These are phyloP conservation scores for Pyricularia grisea DNA, from an alignment of 2,329 filamentous ascomycete species.

Conservation along the genomic window DNA sequence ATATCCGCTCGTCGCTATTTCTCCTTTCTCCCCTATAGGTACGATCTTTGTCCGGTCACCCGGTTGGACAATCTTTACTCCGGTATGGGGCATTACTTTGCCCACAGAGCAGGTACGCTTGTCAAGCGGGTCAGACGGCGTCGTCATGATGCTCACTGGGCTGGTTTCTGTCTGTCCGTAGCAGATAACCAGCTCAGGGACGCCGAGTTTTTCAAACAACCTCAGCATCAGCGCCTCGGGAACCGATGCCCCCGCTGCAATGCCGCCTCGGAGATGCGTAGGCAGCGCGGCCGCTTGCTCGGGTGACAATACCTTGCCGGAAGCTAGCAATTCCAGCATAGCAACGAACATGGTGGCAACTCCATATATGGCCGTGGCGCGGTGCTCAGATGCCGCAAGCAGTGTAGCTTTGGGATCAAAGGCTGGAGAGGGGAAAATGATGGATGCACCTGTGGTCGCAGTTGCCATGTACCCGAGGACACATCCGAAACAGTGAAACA, in stretches of 20 bases:
- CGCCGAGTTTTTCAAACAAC: constrained; percentile 63
- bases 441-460: constrained; percentile 66
- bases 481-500: constrained; percentile 87
- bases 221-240: constrained; percentile 72
- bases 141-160: constrained; percentile 73
- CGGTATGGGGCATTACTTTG: constrained; percentile 71
- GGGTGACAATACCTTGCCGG: constrained; percentile 17
- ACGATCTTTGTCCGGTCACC: constrained; percentile 48
- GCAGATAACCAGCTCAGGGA: constrained; percentile 81
- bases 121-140: constrained; percentile 62
- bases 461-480: constrained; percentile 96
- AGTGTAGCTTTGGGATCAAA: constrained; percentile 74
- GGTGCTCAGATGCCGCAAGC: constrained; percentile 39
- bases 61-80: constrained; percentile 65
- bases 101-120: constrained; percentile 73
- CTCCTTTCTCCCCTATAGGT: constrained; percentile 59
- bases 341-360: constrained; percentile 94
- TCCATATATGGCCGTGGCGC: constrained; percentile 65
- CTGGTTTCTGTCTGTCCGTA: constrained; percentile 94
- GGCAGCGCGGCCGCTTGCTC: constrained; percentile 16
- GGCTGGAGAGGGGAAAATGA: constrained; percentile 78
- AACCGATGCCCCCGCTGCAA: constrained; percentile 80
- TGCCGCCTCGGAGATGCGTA: constrained; percentile 65
- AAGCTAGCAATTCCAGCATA: constrained; percentile 66
- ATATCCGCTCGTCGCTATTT: constrained; percentile 78